Evolutionary conservation across 2,329 filamentous ascomycete species (phyloP), one percentile per base, ranked within the genome.

Genomic region (Geosmithia flava): DNA sequence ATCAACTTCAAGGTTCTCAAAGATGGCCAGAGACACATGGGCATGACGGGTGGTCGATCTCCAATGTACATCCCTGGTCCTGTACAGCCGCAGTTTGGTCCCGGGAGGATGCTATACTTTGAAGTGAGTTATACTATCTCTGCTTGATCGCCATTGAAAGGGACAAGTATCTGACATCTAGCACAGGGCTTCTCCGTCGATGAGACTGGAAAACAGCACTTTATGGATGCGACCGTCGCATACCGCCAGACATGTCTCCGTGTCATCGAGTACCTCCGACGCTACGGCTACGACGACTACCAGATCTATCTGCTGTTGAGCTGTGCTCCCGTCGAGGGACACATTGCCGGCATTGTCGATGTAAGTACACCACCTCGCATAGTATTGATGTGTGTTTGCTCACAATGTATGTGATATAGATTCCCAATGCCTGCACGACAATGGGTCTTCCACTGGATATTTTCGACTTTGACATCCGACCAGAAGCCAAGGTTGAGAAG

Each of bases 371-470:
- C 19, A 13, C 11, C 23, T 43, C 13, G 5, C 11, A 5, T 30
- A 11, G 29, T 30, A 30, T 30, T 30, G 29, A 30, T n/a, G n/a
- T n/a, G n/a, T n/a, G n/a, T n/a, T 27, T 27, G 23, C 23, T 27
- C 23, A 27, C 23, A 27, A 27, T 8, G 23, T 27, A 27, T 8
- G n/a, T n/a, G 23, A 8, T 8, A 27, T 8, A 44, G 30, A 87
- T 95, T 45, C 89, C 89, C 0, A 95, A 95, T 60, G 87, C 85
- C 0, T 95, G 90, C 60, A 95, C 89, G 3, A 95, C 90, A 0
- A 70, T 95, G 50, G 89, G 88, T 0, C 61, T 95, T 48, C 90
- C 90, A 1, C 87, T 95, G 73, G 90, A 95, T 66, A 94, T 96
- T 47, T 96, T 96, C 58, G 87, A 93, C 59, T 95, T 96, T 64